Conservation (phyloP, 2,329 filamentous ascomycete genomes). For the Verticillium nubilum region DNA sequence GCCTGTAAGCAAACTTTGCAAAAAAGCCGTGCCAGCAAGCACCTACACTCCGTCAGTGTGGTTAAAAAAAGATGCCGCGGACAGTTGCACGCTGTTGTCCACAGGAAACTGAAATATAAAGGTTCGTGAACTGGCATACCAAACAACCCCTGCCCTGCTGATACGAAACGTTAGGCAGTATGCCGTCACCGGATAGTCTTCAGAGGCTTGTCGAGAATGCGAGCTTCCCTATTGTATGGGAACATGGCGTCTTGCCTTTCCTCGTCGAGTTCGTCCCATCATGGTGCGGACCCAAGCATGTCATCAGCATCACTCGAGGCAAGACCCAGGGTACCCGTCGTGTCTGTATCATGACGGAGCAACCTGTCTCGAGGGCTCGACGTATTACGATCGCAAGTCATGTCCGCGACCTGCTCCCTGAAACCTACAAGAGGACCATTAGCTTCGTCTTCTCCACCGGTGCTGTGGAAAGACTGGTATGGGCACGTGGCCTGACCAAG, state of each 20-base stretch:
- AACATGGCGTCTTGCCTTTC: constrained; percentile 37
- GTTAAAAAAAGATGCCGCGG: constrained; percentile 30
- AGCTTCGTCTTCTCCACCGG: constrained; percentile 33
- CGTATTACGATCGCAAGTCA: constrained; percentile 33
- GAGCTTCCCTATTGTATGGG: constrained; percentile 35
- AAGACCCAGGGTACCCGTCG: constrained; percentile 26
- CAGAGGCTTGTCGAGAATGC: constrained; percentile 24
- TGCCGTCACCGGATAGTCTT: constrained; percentile 23
- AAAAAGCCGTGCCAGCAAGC: not conserved
- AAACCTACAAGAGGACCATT: constrained; percentile 20
- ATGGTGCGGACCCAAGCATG: constrained; percentile 33
- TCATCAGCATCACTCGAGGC: constrained; percentile 31
- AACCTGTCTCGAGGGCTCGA: constrained; percentile 25
- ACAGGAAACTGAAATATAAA: constrained; percentile 25
- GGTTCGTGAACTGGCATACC: constrained; percentile 12
- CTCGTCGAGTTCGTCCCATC: constrained; percentile 33
- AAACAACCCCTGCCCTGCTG: not conserved
- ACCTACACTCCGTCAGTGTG: constrained; percentile 15
- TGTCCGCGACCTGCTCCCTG: constrained; percentile 34
- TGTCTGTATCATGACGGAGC: constrained; percentile 35
- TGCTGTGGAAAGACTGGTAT: constrained; percentile 28
- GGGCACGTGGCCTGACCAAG: constrained; percentile 32
- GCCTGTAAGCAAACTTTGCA: not conserved
- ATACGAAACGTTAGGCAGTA: constrained; percentile 14
- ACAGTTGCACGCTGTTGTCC: constrained; percentile 25